Evolutionary conservation across 2,329 filamentous ascomycete genomes (phyloP).

Genomic region (Colletotrichum horii): DNA sequence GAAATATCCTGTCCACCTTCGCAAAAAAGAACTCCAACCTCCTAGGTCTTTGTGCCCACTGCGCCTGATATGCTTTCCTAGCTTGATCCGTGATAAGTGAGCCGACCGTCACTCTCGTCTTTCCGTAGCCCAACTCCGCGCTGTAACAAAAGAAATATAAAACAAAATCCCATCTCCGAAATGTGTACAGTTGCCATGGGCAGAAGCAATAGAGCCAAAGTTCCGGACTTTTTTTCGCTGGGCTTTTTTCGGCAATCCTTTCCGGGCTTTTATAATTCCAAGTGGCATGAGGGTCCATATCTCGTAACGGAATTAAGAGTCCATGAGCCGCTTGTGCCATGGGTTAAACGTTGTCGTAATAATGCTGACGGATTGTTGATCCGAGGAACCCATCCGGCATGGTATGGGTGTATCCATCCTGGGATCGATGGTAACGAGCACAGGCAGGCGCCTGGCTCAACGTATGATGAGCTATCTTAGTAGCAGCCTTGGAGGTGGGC

Average conservation of each 20-base stretch:
- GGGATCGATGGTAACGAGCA: neutral
- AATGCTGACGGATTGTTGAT: neutral
- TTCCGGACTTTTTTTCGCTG: neutral
- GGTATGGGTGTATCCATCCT: neutral
- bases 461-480: conserved; percentile 33
- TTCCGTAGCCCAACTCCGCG: conserved; percentile 20
- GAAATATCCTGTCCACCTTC: neutral
- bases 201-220: neutral
- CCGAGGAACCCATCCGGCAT: neutral
- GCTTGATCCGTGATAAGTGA: neutral
- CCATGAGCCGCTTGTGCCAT: neutral
- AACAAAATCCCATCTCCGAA: conserved; percentile 1
- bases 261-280: neutral
- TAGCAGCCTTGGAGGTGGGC: conserved; percentile 57
- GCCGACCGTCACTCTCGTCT: neutral
- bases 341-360: neutral
- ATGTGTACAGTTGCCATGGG: neutral
- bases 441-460: neutral
- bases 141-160: conserved; percentile 15
- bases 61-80: conserved; percentile 10
- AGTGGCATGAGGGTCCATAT: neutral
- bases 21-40: conserved; percentile 19
- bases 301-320: conserved; percentile 6
- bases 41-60: neutral
- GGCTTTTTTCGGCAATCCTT: neutral